Percentiles rank a stretch among this genome's conserved stretches.
Conservation (phyloP, 495 filamentous ascomycete species). For the Aspergillus sparsus region DNA sequence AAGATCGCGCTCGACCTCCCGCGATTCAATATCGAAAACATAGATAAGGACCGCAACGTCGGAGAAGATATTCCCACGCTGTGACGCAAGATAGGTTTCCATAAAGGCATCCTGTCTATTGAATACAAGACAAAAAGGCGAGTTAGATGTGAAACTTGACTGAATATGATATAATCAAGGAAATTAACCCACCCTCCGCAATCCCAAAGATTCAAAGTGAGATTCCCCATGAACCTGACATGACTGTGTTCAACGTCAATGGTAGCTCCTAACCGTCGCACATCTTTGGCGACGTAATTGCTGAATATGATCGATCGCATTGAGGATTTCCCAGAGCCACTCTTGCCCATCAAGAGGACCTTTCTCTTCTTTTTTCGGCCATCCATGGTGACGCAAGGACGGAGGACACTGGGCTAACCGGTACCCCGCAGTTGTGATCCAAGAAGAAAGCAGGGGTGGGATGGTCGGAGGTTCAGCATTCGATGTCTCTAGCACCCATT, state of each 20-base stretch:
- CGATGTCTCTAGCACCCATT: constrained; percentile 5
- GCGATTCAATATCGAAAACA: constrained; percentile 97
- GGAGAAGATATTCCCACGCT: constrained; percentile 93
- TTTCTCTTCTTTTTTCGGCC: constrained; percentile 58
- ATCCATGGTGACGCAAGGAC: constrained; percentile 36
- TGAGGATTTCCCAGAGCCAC: constrained; percentile 97
- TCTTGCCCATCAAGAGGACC: constrained; percentile 77
- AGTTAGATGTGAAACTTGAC: neutral
- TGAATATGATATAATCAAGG: neutral
- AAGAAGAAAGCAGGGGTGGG: constrained; percentile 10
- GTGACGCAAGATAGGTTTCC: constrained; percentile 93
- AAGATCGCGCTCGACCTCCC: constrained; percentile 88
- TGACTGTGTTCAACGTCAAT: constrained; percentile 98
- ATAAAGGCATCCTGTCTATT: constrained; percentile 90
- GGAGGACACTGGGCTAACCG: constrained; percentile 8
- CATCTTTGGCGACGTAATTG: constrained; percentile 97
- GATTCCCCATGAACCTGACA: constrained; percentile 95
- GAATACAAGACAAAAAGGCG: neutral
- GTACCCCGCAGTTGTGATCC: constrained; percentile 24
- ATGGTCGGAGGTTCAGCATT: constrained; percentile 13
- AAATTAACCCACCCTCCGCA: constrained; percentile 72
- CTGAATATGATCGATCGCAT: constrained; percentile 98
- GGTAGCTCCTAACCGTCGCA: constrained; percentile 89
- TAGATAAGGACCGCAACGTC: constrained; percentile 97
- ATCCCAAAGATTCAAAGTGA: constrained; percentile 97